phyloP scores from a whole-genome alignment of 441 rosid species.

The Adansonia gregorii region DNA sequence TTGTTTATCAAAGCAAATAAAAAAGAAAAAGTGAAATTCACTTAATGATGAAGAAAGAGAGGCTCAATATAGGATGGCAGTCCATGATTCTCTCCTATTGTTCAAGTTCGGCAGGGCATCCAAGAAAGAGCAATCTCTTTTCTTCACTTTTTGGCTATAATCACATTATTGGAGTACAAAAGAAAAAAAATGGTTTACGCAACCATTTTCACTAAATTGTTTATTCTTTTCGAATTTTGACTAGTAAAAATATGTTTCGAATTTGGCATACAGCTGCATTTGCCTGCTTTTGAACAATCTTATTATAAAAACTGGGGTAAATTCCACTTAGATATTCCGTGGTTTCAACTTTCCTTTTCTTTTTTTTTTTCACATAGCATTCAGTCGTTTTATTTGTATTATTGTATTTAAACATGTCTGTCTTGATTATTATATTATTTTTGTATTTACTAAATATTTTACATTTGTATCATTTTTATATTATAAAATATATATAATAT shows the following conservation, averaged over 20 bases:
- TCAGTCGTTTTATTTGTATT: too few relatives aligned
- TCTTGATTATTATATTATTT: too few relatives aligned
- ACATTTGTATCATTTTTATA: too few relatives aligned
- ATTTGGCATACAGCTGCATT: background rate
- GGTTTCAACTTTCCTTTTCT: background rate
- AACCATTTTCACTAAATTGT: background rate
- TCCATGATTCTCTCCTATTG: background rate
- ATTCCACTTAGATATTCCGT: background rate
- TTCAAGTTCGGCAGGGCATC: slow-evolving; percentile 5
- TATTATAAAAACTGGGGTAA: background rate
- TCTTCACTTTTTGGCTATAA: background rate
- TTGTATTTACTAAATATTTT: too few relatives aligned
- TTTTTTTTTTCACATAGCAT: too few relatives aligned
- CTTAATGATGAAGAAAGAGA: background rate
- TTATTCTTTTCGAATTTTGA: slow-evolving; percentile 9
- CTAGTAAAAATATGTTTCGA: background rate
- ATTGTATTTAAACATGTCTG: too few relatives aligned
- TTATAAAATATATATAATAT: too few relatives aligned
- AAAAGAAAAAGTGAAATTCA: background rate
- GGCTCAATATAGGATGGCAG: slow-evolving; percentile 19
- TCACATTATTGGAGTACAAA: background rate
- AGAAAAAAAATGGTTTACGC: background rate
- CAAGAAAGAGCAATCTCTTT: slow-evolving; percentile 26
- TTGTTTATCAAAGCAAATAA: background rate
- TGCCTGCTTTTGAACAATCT: background rate